Evolutionary conservation across 2,329 filamentous ascomycete genomes (phyloP).

Genomic region (Gyromitra esculenta): DNA sequence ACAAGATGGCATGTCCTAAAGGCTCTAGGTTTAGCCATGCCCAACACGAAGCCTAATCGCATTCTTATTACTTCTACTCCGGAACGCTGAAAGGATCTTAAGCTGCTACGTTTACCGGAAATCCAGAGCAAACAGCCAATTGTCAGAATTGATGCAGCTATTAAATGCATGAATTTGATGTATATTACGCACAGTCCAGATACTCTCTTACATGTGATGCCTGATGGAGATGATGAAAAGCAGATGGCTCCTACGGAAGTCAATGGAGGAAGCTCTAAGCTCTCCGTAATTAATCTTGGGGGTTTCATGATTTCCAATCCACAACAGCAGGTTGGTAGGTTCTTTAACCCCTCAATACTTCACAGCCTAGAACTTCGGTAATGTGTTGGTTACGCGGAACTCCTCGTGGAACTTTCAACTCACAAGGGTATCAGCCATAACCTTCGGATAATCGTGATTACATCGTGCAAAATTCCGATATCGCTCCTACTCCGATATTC

Average conservation of each 20-base stretch:
- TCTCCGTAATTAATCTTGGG: background rate
- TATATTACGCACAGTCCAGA: background rate
- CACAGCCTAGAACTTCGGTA: slow-evolving; percentile 4
- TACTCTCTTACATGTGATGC: background rate
- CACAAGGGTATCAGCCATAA: background rate
- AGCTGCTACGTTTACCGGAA: background rate
- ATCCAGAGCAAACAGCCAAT: slow-evolving; percentile 3
- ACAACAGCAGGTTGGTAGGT: background rate
- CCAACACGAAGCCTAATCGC: background rate
- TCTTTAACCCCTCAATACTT: slow-evolving; percentile 25
- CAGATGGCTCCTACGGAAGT: background rate
- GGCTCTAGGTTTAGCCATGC: background rate
- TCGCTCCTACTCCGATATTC: slow-evolving; percentile 7
- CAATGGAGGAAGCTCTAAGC: background rate
- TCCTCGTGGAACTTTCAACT: slow-evolving; percentile 10
- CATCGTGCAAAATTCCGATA: slow-evolving; percentile 15
- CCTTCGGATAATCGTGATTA: slow-evolving; percentile 6
- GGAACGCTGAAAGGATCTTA: background rate
- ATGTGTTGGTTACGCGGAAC: background rate
- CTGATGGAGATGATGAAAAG: background rate
- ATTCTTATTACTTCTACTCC: background rate
- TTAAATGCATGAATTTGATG: background rate
- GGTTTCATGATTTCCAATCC: background rate
- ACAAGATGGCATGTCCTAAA: background rate
- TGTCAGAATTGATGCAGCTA: background rate